Percentiles rank a stretch among this genome's conserved stretches.
Evolutionary conservation across 306 rosid genomes (phyloP).

Genomic region (Echinosophora koreensis): DNA sequence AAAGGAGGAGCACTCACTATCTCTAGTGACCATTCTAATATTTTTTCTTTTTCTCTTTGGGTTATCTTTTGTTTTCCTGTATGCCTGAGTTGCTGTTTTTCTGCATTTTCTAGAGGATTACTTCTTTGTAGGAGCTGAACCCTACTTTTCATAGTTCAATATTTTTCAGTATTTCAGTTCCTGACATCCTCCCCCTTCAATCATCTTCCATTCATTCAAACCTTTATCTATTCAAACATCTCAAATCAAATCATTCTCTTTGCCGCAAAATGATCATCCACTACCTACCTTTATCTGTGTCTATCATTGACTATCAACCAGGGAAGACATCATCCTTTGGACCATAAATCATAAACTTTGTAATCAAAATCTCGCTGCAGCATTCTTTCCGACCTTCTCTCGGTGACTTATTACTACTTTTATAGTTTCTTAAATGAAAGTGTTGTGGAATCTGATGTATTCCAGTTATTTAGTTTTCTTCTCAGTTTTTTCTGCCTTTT

Average conservation of each 20-base stretch:
- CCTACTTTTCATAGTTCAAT: too few species aligned
- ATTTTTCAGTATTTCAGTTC: too few species aligned
- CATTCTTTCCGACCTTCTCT: neutral
- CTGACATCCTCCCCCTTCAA: neutral
- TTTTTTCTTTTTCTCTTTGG: too few species aligned
- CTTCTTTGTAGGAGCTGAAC: too few species aligned
- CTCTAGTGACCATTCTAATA: too few species aligned
- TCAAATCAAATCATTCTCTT: neutral
- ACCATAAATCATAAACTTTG: neutral
- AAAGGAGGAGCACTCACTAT: too few species aligned
- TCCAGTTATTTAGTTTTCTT: neutral
- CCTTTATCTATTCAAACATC: neutral
- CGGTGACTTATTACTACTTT: neutral
- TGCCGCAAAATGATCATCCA: neutral
- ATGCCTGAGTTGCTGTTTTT: too few species aligned
- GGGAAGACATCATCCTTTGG: neutral
- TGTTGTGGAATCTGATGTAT: neutral
- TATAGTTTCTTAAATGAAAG: neutral
- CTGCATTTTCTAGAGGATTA: too few species aligned
- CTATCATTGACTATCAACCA: neutral
- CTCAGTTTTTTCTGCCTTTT: neutral
- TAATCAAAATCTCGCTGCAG: neutral
- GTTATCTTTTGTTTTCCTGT: too few species aligned
- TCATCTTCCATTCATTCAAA: neutral
- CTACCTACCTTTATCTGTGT: conserved; percentile 10